Conservation (phyloP, 345 rosid species). For the Eucalyptus erythrocorys region DNA sequence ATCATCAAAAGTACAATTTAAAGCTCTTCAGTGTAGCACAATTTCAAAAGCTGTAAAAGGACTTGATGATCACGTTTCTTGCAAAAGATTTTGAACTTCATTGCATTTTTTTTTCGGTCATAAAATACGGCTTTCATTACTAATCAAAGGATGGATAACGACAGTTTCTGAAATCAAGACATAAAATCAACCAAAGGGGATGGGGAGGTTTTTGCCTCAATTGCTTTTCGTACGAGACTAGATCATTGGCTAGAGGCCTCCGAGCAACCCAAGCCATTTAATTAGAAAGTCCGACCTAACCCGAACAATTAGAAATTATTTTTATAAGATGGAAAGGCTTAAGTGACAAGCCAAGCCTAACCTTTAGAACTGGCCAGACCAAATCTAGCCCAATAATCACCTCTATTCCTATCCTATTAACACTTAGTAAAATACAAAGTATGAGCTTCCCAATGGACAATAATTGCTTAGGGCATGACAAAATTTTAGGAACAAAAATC, state of each 20-base stretch:
- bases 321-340: background rate
- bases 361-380: background rate
- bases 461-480: background rate
- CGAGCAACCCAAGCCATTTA: background rate
- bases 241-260: background rate
- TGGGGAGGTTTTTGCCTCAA: background rate
- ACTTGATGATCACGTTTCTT: background rate
- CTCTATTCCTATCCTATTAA: background rate
- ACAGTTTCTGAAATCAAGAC: no score
- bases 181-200: no score
- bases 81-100: background rate
- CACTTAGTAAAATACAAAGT: background rate
- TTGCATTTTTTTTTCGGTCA: background rate
- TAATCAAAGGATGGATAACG: no score
- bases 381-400: background rate
- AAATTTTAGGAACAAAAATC: no score
- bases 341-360: background rate
- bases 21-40: background rate
- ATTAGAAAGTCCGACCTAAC: background rate
- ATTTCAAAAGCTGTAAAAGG: background rate
- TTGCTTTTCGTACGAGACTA: background rate
- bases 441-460: background rate
- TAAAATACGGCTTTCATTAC: no score
- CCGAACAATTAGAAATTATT: background rate
- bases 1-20: background rate